phyloP scores from a whole-genome alignment of 768 basidiomycete genomes.

The Boletus bicolor region DNA sequence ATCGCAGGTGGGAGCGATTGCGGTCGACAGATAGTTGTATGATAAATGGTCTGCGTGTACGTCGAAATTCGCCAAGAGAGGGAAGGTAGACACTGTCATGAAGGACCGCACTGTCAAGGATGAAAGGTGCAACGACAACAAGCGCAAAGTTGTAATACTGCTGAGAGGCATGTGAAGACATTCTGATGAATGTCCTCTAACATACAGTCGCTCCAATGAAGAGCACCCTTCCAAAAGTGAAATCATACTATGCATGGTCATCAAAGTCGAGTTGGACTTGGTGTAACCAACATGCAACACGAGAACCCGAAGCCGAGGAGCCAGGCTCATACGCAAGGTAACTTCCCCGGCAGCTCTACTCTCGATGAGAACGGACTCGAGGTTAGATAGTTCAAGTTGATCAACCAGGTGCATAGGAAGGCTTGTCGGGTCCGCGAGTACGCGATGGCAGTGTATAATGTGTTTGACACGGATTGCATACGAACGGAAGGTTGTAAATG shows the following conservation, averaged over 20 bases:
- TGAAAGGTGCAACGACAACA: slow-evolving; percentile 40
- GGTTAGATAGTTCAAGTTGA: slow-evolving; percentile 5
- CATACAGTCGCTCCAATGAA: slow-evolving; percentile 34
- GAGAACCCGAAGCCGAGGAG: slow-evolving; percentile 33
- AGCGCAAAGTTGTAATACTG: slow-evolving; percentile 32
- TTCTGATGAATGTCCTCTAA: slow-evolving; percentile 38
- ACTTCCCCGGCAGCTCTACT: slow-evolving; percentile 12
- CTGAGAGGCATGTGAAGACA: slow-evolving; percentile 32
- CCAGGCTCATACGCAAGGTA: slow-evolving; percentile 29
- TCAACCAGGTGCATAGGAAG: slow-evolving; percentile 1
- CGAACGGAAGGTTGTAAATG: slow-evolving; percentile 11
- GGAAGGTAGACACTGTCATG: slow-evolving; percentile 36
- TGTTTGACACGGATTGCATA: slow-evolving; percentile 27
- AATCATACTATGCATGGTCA: slow-evolving; percentile 16
- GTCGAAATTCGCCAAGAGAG: slow-evolving; percentile 39
- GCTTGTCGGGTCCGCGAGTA: slow-evolving; percentile 5
- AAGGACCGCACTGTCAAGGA: slow-evolving; percentile 38
- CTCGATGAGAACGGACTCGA: slow-evolving; percentile 23
- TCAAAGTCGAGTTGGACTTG: slow-evolving; percentile 27
- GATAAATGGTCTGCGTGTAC: slow-evolving; percentile 42
- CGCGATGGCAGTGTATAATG: slow-evolving; percentile 20
- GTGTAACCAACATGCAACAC: slow-evolving; percentile 33
- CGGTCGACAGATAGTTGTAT: slow-evolving; percentile 15
- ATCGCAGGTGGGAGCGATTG: background rate
- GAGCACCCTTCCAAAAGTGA: slow-evolving; percentile 24